A percentile compares a stretch with the other conserved stretches of the same genome.
Conservation (phyloP, 768 basidiomycete species). For the Suillus luteus region DNA sequence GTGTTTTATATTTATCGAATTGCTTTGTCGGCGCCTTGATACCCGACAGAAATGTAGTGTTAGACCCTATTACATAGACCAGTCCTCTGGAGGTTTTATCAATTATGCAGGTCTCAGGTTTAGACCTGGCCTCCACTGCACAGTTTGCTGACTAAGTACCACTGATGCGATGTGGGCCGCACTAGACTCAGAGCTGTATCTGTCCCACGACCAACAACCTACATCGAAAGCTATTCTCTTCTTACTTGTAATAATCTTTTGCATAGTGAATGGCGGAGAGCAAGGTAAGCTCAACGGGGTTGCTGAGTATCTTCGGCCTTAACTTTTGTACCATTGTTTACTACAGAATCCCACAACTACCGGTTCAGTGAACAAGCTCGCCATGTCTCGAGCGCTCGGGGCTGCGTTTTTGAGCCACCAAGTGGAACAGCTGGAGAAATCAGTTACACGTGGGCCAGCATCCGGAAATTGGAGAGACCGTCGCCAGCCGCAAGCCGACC, state of each 20-base stretch:
- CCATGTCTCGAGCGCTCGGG: constrained; percentile 85
- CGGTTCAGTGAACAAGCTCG: constrained; percentile 55
- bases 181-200: neutral
- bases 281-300: constrained; percentile 3
- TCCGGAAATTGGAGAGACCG: constrained; percentile 66
- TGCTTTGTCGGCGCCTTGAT: neutral
- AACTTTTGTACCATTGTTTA: neutral
- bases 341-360: constrained; percentile 27
- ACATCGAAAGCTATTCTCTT: constrained; percentile 4
- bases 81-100: neutral
- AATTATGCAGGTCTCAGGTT: constrained; percentile 2
- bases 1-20: constrained; percentile 3
- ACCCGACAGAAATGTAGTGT: neutral
- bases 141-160: constrained; percentile 7
- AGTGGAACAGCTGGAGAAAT: constrained; percentile 84
- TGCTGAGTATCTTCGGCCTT: neutral
- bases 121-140: neutral
- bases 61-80: neutral
- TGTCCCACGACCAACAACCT: constrained; percentile 1
- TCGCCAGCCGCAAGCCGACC: constrained; percentile 32
- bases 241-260: neutral
- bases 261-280: constrained; percentile 9
- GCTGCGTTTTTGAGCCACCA: constrained; percentile 87
- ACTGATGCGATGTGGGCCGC: constrained; percentile 2
- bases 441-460: constrained; percentile 54